A percentile compares a stretch with the other conserved stretches of the same genome.
Evolutionary conservation across 768 basidiomycete species (phyloP).

Genomic region (Cystoderma amianthinum): DNA sequence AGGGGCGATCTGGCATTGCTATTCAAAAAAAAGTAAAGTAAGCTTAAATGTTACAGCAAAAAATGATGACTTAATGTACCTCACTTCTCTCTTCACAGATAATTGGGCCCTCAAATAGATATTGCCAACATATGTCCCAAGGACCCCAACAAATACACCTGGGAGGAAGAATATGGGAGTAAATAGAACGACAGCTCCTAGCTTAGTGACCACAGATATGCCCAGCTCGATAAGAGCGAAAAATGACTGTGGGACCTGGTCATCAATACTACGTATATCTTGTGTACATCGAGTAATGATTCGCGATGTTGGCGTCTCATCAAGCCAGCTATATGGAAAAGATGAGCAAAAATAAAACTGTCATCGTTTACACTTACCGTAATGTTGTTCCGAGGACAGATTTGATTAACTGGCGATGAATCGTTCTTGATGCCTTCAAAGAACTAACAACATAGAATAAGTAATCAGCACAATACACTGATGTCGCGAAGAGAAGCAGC

Average conservation of each 20-base stretch:
- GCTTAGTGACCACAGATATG: constrained; percentile 23
- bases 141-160: constrained; percentile 25
- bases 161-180: constrained; percentile 33
- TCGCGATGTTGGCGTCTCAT: constrained; percentile 29
- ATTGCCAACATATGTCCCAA: constrained; percentile 31
- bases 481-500: constrained; percentile 5
- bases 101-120: constrained; percentile 30
- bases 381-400: constrained; percentile 54
- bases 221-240: constrained; percentile 16
- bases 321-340: constrained; percentile 29
- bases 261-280: constrained; percentile 51
- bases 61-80: constrained; percentile 25
- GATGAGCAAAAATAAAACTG: too few species aligned
- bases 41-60: too few species aligned
- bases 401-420: constrained; percentile 44
- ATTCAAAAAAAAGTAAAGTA: constrained; percentile 3
- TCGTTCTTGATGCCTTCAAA: constrained; percentile 42
- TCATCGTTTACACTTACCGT: constrained; percentile 31
- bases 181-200: constrained; percentile 28
- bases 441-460: constrained; percentile 36
- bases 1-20: constrained; percentile 8
- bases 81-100: constrained; percentile 30
- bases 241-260: constrained; percentile 16
- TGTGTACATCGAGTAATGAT: constrained; percentile 54
- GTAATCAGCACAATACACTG: constrained; percentile 25